Conservation (phyloP, 495 filamentous ascomycete genomes). For the Astrothelium subdiscretum region DNA sequence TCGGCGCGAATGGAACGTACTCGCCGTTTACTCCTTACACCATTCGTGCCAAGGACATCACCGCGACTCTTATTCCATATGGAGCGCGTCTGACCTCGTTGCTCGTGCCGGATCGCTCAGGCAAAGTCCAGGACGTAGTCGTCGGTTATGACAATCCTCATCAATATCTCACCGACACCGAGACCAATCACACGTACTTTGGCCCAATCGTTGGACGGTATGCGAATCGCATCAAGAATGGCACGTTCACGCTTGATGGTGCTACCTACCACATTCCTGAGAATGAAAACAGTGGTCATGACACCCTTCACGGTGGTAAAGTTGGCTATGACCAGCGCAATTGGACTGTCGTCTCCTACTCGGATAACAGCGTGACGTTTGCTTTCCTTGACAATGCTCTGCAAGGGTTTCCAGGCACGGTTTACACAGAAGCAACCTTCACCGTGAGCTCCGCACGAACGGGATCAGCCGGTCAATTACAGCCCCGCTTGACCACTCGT, state of each 20-base stretch:
- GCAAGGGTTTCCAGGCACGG: conserved; percentile 64
- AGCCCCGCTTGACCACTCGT: conserved; percentile 12
- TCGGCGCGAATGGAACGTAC: neutral
- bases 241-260: conserved; percentile 59
- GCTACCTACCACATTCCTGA: conserved; percentile 46
- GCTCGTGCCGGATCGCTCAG: conserved; percentile 55
- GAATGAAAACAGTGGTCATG: conserved; percentile 56
- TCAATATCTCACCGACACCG: conserved; percentile 47
- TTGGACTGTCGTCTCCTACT: conserved; percentile 58
- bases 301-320: conserved; percentile 65
- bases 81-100: conserved; percentile 64
- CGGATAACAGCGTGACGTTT: conserved; percentile 58
- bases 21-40: conserved; percentile 49
- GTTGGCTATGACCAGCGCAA: conserved; percentile 69
- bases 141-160: conserved; percentile 63
- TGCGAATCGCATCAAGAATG: conserved; percentile 78
- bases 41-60: conserved; percentile 56
- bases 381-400: conserved; percentile 57
- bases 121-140: conserved; percentile 52
- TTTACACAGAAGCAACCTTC: conserved; percentile 63
- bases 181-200: conserved; percentile 56
- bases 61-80: conserved; percentile 60
- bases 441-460: conserved; percentile 22
- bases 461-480: neutral
- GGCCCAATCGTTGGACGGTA: conserved; percentile 67